phyloP scores from a whole-genome alignment of 345 rosid genomes.

The Streptanthus diversifolius region DNA sequence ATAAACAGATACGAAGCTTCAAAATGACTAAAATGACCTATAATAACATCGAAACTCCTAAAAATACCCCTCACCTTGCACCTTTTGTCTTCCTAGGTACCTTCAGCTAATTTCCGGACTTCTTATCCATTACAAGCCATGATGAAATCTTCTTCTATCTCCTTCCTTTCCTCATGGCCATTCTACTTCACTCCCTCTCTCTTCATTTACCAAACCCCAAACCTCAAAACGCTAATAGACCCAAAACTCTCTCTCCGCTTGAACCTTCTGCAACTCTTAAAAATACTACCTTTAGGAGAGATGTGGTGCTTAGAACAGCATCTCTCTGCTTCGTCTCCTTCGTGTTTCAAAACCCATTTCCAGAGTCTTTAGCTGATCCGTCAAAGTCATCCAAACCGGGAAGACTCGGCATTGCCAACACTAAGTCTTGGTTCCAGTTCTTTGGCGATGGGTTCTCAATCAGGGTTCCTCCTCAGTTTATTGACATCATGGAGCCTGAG shows the following conservation, averaged over 20 bases:
- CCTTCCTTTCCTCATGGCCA: constrained; percentile 53
- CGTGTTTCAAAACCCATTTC: constrained; percentile 42
- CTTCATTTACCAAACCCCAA: constrained; percentile 39
- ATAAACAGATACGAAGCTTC: background rate
- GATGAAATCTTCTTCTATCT: constrained; percentile 13
- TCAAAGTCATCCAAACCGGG: constrained; percentile 43
- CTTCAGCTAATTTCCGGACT: background rate
- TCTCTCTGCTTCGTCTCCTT: constrained; percentile 44
- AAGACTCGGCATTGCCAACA: constrained; percentile 58
- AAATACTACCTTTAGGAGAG: constrained; percentile 44
- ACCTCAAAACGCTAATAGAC: constrained; percentile 23
- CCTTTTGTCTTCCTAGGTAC: background rate
- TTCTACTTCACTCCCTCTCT: constrained; percentile 49
- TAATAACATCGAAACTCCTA: background rate
- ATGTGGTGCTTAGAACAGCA: constrained; percentile 44
- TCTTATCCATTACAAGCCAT: constrained; percentile 32
- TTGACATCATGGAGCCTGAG: constrained; percentile 90
- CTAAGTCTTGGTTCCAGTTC: constrained; percentile 83
- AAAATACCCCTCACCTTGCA: constrained; percentile 1
- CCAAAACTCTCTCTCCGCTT: constrained; percentile 9
- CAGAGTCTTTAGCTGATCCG: constrained; percentile 51
- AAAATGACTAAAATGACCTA: background rate
- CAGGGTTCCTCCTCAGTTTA: constrained; percentile 81
- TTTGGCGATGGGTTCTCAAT: constrained; percentile 83
- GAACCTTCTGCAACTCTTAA: constrained; percentile 19